A percentile compares a stretch with the other conserved stretches of the same genome.
phyloP scores from a whole-genome alignment of 768 basidiomycete species.

The Trametopsis cervina region DNA sequence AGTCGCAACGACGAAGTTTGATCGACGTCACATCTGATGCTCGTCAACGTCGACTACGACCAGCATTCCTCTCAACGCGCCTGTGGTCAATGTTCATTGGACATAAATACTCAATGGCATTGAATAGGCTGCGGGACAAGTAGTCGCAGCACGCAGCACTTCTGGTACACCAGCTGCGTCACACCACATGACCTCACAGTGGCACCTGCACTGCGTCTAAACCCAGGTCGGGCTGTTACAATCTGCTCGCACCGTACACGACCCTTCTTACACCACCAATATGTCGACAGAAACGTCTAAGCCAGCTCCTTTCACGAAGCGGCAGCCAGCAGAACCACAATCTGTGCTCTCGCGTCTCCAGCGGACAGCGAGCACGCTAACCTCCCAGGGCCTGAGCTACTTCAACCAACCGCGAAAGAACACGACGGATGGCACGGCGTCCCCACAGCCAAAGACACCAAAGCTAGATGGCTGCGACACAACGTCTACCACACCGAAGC shows the following conservation, averaged over 20 bases:
- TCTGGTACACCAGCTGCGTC: neutral
- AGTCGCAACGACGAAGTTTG: too few relatives aligned
- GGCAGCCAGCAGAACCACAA: neutral
- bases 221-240: neutral
- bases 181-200: neutral
- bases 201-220: neutral
- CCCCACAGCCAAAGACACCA: neutral
- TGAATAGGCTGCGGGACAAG: too few relatives aligned
- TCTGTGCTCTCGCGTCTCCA: neutral
- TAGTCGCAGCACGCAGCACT: neutral
- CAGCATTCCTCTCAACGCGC: too few relatives aligned
- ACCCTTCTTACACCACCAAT: neutral
- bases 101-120: too few relatives aligned
- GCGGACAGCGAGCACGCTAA: neutral
- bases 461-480: neutral
- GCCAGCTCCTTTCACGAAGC: neutral
- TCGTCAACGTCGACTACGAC: too few relatives aligned
- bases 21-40: too few relatives aligned
- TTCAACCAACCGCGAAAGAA: neutral
- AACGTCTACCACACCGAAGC: constrained; percentile 1
- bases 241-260: neutral
- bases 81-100: too few relatives aligned
- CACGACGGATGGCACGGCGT: neutral
- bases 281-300: neutral
- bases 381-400: neutral